Percentiles rank a stretch among this genome's conserved stretches.
Conservation (phyloP, 208 protist species). For the Acanthamoeba castellanii region DNA sequence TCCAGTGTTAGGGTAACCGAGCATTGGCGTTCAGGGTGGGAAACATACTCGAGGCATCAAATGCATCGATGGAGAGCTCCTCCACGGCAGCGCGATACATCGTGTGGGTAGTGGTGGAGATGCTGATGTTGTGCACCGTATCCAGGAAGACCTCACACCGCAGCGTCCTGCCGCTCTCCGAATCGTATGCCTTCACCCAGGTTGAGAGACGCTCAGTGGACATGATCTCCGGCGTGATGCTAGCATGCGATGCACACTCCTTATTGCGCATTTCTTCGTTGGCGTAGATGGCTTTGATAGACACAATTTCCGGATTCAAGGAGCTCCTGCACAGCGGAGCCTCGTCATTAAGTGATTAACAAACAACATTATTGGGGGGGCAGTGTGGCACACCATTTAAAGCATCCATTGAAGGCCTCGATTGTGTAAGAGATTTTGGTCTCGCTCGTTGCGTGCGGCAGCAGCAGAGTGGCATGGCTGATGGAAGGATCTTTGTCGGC, state of each 20-base stretch:
- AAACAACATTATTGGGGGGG: background rate
- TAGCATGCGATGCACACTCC: conserved; percentile 2
- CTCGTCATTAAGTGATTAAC: background rate
- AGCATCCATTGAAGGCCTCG: conserved; percentile 67
- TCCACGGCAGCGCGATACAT: conserved; percentile 69
- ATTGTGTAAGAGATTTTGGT: conserved; percentile 62
- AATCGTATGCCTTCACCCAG: conserved; percentile 44
- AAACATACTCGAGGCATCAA: conserved; percentile 49
- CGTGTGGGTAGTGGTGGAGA: conserved; percentile 66
- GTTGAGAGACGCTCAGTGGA: conserved; percentile 70
- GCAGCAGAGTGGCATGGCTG: conserved; percentile 62
- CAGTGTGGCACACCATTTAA: conserved; percentile 64
- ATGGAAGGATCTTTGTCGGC: conserved; percentile 53
- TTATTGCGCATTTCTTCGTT: conserved; percentile 28
- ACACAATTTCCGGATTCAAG: conserved; percentile 69
- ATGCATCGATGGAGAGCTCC: conserved; percentile 50
- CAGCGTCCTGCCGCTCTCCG: conserved; percentile 44
- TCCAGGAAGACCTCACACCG: conserved; percentile 73
- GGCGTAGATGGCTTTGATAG: conserved; percentile 36
- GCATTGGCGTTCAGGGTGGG: background rate
- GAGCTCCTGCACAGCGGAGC: conserved; percentile 22
- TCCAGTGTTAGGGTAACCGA: background rate
- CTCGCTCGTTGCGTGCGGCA: conserved; percentile 49
- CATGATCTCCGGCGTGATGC: conserved; percentile 68
- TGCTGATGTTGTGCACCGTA: conserved; percentile 57